Percentiles rank a stretch among this genome's conserved stretches.
Conservation (phyloP, 495 filamentous ascomycete genomes). For the Usnea hakonensis region DNA sequence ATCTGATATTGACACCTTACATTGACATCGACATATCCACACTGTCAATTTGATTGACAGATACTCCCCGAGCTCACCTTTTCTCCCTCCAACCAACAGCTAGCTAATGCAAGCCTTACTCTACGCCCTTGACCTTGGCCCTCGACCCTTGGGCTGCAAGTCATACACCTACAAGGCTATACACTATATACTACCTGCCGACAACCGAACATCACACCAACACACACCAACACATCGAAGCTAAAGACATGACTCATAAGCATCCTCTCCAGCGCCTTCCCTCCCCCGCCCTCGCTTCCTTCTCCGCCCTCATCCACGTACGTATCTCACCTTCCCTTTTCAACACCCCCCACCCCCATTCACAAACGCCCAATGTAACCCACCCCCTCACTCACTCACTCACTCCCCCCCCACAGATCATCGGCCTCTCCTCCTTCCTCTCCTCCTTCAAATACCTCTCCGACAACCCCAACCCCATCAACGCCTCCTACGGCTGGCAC, state of each 20-base stretch:
- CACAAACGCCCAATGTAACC: slow-evolving; percentile 25
- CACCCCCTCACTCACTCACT: background rate
- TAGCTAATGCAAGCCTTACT: too few species aligned
- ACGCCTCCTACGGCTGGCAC: slow-evolving; percentile 71
- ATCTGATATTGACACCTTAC: too few species aligned
- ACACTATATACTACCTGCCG: too few species aligned
- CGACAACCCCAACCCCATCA: slow-evolving; percentile 26
- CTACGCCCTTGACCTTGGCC: too few species aligned
- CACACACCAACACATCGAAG: background rate
- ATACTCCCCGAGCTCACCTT: too few species aligned
- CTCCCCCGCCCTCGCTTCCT: slow-evolving; percentile 56
- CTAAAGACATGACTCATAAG: slow-evolving; percentile 15
- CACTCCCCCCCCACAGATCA: slow-evolving; percentile 28
- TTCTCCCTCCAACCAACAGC: too few species aligned
- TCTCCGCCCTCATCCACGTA: slow-evolving; percentile 67
- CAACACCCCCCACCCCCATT: background rate
- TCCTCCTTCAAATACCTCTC: slow-evolving; percentile 22
- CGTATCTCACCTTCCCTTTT: slow-evolving; percentile 19
- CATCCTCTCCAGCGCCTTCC: slow-evolving; percentile 67
- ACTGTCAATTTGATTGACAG: too few species aligned
- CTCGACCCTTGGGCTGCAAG: too few species aligned
- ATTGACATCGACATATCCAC: too few species aligned
- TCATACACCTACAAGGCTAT: too few species aligned
- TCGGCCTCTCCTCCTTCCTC: slow-evolving; percentile 44
- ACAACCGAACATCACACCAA: background rate